Evolutionary conservation across 2,329 filamentous ascomycete genomes (phyloP), one percentile per base, ranked within the genome.

Genomic region (Ustulina deusta): DNA sequence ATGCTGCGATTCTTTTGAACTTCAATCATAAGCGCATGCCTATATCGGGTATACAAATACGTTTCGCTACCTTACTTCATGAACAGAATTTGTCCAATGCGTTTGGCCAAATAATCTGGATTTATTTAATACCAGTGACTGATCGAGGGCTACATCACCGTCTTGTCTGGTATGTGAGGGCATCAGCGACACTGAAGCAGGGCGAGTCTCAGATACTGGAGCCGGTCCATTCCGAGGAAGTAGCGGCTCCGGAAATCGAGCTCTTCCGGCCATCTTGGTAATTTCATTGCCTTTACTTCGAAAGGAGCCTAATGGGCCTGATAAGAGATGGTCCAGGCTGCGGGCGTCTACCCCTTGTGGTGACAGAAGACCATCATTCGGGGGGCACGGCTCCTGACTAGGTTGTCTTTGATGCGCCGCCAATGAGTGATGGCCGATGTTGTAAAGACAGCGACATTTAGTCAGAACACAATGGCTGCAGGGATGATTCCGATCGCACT

Each of bases 21-120:
- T 66, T 49, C 6, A 17, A 44, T 11, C 15, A 29, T 56, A 20
- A 63, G 60, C 58, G 15, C 7, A 49, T 15, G 51, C 29, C 22
- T 32, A 56, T 34, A 9, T 56, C 15, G 27, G 10, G 20, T 13
- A 15, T 2, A 9, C 20, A 38, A 7, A 55, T 57, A 40, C n/a
- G 2, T 32, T 22, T 10, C 5, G 11, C 29, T 27, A 68, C 67
- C 81, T 74, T 72, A 87, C 85, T 51, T 86, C 69, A 0, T 78
- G 71, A 11, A 85, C 74, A 1, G 79, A 80, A 66, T 84, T 86
- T n/a, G 87, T 81, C 83, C 85, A 89, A 71, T 88, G 85, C 34
- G 85, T 87, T 72, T 83, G 83, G 0, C 87, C 87, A 71, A 88
- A 86, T 0, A 89, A 73, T 0, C 87, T 81, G 0, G 83, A 84